Evolutionary conservation across 768 basidiomycete species (phyloP), one percentile per base, ranked within the genome.

Genomic region (Roridomyces roridus): DNA sequence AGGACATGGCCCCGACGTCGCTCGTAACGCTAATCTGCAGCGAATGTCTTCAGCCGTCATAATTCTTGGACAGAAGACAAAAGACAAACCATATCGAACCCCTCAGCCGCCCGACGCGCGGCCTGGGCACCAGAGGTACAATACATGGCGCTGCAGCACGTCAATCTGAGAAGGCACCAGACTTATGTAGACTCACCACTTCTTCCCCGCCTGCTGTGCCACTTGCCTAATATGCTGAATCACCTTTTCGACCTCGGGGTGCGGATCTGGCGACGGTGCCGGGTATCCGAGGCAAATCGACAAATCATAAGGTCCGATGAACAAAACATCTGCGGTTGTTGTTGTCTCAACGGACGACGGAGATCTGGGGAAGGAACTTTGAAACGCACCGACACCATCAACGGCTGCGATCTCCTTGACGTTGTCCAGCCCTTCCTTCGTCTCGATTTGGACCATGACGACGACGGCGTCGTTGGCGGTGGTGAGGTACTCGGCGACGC

Each of bases 391-490:
- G 18, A 90, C 77, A 2, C 87, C 87, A 21, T 84, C 83, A 2
- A 89, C 84, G 3, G 73, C 70, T 17, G 81, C 83, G 49, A 91
- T 89, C 49, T 78, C 80, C 17, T 83, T 75, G 5, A 85, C 74
- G 51, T 89, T 88, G 45, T 82, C 65, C 4, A 89, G 78, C 0
- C 77, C 87, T 43, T 87, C 83, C 44, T 65, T 71, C 3, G 78
- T 89, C 69, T 89, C 87, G 49, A 91, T 89, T 70, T 91, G 88
- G 0, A 89, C 74, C 72, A 87, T 81, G 15, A 86, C 76, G 25
- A 85, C 59, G 29, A 86, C 67, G 10, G 75, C 73, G 1, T 84
- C 77, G 62, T 89, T 87, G 2, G 88, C 89, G 3, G 69, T 67
- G 5, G 69, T 64, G 28, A 87, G 67, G 62, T 88, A 89, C 50